These are phyloP conservation scores for Neurospora terricola DNA, from an alignment of 495 filamentous ascomycete species.

Conservation along the genomic window DNA sequence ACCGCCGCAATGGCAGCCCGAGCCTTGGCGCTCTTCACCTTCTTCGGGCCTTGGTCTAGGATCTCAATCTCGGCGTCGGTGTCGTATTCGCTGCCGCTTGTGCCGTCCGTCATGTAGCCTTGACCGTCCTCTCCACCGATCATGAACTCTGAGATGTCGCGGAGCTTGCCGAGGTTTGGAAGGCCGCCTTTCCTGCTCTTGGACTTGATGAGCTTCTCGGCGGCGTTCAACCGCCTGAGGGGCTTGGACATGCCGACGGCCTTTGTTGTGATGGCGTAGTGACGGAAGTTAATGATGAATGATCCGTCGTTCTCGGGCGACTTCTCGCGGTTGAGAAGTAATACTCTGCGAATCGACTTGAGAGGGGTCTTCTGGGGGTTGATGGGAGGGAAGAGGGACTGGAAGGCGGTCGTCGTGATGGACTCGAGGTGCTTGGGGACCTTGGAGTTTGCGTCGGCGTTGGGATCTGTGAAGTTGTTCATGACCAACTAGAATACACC, in stretches of 20 bases:
- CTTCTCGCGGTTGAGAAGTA: slow-evolving; percentile 77
- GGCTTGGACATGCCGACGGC: slow-evolving; percentile 71
- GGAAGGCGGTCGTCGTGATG: slow-evolving; percentile 90
- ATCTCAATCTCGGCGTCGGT: slow-evolving; percentile 96
- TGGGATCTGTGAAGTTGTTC: slow-evolving; percentile 83
- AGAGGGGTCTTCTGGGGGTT: slow-evolving; percentile 84
- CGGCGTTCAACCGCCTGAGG: slow-evolving; percentile 76
- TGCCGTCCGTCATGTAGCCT: slow-evolving; percentile 75
- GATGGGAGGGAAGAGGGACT: slow-evolving; percentile 93
- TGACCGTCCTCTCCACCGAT: slow-evolving; percentile 64
- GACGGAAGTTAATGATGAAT: slow-evolving; percentile 83
- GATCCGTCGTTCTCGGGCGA: slow-evolving; percentile 47
- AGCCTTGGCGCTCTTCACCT: slow-evolving; percentile 53
- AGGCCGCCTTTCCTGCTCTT: slow-evolving; percentile 58
- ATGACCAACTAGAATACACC: slow-evolving; percentile 63
- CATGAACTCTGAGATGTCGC: slow-evolving; percentile 93
- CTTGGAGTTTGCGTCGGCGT: slow-evolving; percentile 50
- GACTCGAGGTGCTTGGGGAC: slow-evolving; percentile 82
- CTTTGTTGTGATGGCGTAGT: slow-evolving; percentile 91
- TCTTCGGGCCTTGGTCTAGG: slow-evolving; percentile 59
- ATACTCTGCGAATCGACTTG: slow-evolving; percentile 75
- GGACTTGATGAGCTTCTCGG: slow-evolving; percentile 56
- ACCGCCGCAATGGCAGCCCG: slow-evolving; percentile 29
- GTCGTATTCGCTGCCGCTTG: slow-evolving; percentile 82
- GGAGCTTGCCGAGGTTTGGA: slow-evolving; percentile 80